These are phyloP conservation scores for Phialophora expanda DNA, from an alignment of 2,329 filamentous ascomycete genomes.

Conservation along the genomic window DNA sequence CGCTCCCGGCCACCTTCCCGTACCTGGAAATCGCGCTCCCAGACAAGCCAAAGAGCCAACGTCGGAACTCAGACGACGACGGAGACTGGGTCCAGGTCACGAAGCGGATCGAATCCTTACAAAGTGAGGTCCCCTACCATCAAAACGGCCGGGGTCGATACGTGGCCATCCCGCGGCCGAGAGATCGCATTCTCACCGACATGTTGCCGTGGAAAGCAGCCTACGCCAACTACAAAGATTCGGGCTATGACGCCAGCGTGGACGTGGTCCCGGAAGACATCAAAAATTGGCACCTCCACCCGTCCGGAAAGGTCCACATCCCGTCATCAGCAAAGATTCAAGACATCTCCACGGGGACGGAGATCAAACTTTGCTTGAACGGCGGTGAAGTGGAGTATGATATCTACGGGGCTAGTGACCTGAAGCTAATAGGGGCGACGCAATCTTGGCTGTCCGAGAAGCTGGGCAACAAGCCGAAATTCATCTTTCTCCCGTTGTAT, in stretches of 20 bases:
- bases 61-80: background rate
- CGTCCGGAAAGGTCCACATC: background rate
- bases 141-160: background rate
- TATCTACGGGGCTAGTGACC: background rate
- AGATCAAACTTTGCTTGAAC: conserved; percentile 1
- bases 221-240: conserved; percentile 3
- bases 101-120: background rate
- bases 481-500: conserved; percentile 3
- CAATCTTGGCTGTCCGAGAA: background rate
- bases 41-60: conserved; percentile 2
- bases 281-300: background rate
- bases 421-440: background rate
- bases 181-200: conserved; percentile 1
- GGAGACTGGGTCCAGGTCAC: conserved; percentile 1
- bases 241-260: background rate
- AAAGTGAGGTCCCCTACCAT: background rate
- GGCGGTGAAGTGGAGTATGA: conserved; percentile 1
- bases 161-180: background rate
- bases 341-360: background rate
- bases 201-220: conserved; percentile 2
- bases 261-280: background rate
- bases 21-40: conserved; percentile 1
- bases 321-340: background rate
- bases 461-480: background rate
- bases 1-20: background rate